Percentiles rank a stretch among this genome's conserved stretches.
These are phyloP conservation scores for Xylaria acuta DNA, from an alignment of 495 filamentous ascomycete species.

Conservation along the genomic window DNA sequence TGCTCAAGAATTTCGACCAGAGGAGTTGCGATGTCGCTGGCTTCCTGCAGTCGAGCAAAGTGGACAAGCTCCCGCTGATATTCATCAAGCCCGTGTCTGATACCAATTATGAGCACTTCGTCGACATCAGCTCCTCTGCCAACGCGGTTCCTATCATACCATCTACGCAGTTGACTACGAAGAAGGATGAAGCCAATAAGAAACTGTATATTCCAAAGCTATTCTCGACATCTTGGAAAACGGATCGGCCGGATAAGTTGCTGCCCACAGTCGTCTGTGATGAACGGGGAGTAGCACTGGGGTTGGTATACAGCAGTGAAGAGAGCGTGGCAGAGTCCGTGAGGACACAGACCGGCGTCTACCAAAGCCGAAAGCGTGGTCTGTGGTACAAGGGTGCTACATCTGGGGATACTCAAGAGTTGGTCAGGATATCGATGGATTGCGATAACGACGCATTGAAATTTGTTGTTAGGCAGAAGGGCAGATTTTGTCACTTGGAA, in stretches of 20 bases:
- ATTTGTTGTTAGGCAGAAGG: slow-evolving; percentile 88
- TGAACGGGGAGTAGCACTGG: slow-evolving; percentile 83
- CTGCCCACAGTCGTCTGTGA: slow-evolving; percentile 89
- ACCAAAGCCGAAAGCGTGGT: slow-evolving; percentile 92
- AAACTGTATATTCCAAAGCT: slow-evolving; percentile 69
- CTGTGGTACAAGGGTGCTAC: slow-evolving; percentile 97
- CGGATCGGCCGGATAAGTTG: slow-evolving; percentile 84
- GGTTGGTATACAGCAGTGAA: slow-evolving; percentile 89
- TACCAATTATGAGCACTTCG: slow-evolving; percentile 57
- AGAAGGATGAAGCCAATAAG: slow-evolving; percentile 61
- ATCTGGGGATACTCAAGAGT: slow-evolving; percentile 89
- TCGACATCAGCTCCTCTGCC: slow-evolving; percentile 58
- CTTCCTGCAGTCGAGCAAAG: slow-evolving; percentile 54
- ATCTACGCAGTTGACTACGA: slow-evolving; percentile 69
- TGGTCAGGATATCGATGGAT: slow-evolving; percentile 82
- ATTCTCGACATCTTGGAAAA: slow-evolving; percentile 70
- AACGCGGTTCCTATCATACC: slow-evolving; percentile 82
- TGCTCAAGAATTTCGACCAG: slow-evolving; percentile 55
- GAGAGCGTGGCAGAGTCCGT: slow-evolving; percentile 89
- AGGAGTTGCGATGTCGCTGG: slow-evolving; percentile 44
- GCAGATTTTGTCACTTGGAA: slow-evolving; percentile 92
- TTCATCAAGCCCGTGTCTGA: slow-evolving; percentile 53
- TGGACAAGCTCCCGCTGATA: slow-evolving; percentile 51
- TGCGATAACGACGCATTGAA: slow-evolving; percentile 92
- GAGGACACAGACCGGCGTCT: slow-evolving; percentile 87